These are phyloP conservation scores for Tolypocladium ovalisporum DNA, from an alignment of 2,329 filamentous ascomycete genomes.

Conservation along the genomic window DNA sequence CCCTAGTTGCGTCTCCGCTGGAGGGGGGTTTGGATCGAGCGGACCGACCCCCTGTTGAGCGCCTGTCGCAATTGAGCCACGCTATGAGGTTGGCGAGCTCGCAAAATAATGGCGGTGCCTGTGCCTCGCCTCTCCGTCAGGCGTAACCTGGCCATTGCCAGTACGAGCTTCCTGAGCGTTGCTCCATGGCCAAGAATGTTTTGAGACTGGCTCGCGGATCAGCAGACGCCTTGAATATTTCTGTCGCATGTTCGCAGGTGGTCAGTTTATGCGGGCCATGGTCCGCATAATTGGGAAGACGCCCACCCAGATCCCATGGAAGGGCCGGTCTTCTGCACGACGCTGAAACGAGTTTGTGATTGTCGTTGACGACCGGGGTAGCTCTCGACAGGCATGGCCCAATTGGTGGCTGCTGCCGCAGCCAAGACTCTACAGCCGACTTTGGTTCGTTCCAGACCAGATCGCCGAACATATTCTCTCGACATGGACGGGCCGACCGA, in stretches of 20 bases:
- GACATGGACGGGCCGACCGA: neutral
- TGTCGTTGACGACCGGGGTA: neutral
- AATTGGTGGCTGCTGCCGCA: neutral
- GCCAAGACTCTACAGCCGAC: neutral
- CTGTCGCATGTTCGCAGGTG: neutral
- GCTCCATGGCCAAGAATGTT: neutral
- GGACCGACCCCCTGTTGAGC: neutral
- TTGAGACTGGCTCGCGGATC: neutral
- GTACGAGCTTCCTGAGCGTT: neutral
- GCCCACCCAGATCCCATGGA: neutral
- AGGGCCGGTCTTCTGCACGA: neutral
- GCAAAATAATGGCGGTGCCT: neutral
- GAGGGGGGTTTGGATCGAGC: neutral
- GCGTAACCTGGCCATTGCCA: neutral
- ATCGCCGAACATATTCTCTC: neutral
- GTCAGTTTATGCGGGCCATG: neutral
- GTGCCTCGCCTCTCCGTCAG: neutral
- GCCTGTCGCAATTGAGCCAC: neutral
- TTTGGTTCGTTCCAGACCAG: neutral
- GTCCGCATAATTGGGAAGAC: neutral
- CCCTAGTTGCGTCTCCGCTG: neutral
- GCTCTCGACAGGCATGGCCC: neutral
- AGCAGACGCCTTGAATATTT: neutral
- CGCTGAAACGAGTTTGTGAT: neutral
- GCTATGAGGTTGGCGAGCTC: neutral